Evolutionary conservation across 106 monocot genomes (phyloP), one percentile per base, ranked within the genome.

Genomic region (Narthecium ossifragum): DNA sequence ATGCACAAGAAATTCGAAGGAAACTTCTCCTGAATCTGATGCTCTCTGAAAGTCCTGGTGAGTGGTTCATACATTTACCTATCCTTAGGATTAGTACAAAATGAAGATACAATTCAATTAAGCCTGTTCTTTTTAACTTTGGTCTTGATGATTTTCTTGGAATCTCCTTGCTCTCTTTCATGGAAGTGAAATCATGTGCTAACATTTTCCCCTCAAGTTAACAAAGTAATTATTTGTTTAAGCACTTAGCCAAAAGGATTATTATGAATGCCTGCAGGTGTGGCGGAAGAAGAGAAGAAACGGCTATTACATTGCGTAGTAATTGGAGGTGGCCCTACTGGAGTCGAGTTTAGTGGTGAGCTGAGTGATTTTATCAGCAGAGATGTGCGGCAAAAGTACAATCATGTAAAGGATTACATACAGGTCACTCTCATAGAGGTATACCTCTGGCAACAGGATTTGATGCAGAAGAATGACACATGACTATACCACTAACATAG

Each of bases 1-100:
- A 85, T 61, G 85, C 85, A 9, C 85, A 85, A 57, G 76, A 76
- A 59, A 85, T 80, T 14, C 56, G 80, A 45, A 69, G 55, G 66
- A 85, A 77, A 65, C 73, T 85, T 39, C 70, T 85, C 14, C 49
- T 59, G 34, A 85, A 85, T n/a, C 70, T 85, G 21, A 85, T 85
- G 84, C 72, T 85, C 46, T 80, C 80, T 46, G 80, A 85, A 55
- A 69, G 62, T 54, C 85, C 85, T 11, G 85, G 85, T 85, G 71
- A 0, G 32, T 17, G 31, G 0, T 51, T 62, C 52, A 18, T 34
- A 22, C 26, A 50, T 25, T 40, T 57, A 11, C 24, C 10, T n/a
- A n/a, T n/a, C 52, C 26, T 55, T 31, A 18, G 32, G 11, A 55
- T 18, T 12, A 33, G 18, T 56, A 2, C 11, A 4, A 56, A 56